Evolutionary conservation across 1,284 basidiomycete species (phyloP), one percentile per base, ranked within the genome.

Genomic region (Porogramme epimiltina): DNA sequence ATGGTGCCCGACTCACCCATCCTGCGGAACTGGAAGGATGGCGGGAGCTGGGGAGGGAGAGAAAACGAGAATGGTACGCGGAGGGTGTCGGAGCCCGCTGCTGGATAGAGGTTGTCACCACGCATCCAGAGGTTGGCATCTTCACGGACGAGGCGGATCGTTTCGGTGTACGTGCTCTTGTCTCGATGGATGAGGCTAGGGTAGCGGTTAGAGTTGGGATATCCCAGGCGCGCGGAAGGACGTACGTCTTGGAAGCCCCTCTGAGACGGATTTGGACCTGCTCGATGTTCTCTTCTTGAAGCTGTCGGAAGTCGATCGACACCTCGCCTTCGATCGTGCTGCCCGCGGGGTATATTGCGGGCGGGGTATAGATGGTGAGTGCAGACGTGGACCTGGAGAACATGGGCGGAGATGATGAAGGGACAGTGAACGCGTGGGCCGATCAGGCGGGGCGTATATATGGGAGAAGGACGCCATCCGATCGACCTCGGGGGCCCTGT

Each of bases 51-150:
- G 2, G 36, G 10, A 5, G 61, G 61, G 3, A 67, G 59, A 2
- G n/a, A 24, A 50, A 65, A 59, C 8, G 42, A 20, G 47, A 66
- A 67, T 3, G 62, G 66, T 9, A 66, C 15, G 18, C 42, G 45
- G 24, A 67, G 47, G 42, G 54, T 40, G 42, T 61, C 45, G 1
- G 58, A 49, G 20, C 48, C 62, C 1, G 64, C 47, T 2, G 52
- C 40, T 0, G 65, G 59, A 33, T 58, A 63, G 0, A 37, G 9
- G 10, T 42, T 38, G 24, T 45, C 20, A 18, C 59, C 52, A 4
- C 57, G 52, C 3, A 48, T 50, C 66, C 66, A 67, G 13, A 64
- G 15, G 4, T 46, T 41, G 18, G 31, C 25, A 26, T 58, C 50
- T 8, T 59, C 38, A 20, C 44, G 34, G 11, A 61, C 43, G 34